Evolutionary conservation across 352 stramenopile genomes (phyloP), one percentile per base, ranked within the genome.

Genomic region (Discostella stelligera): DNA sequence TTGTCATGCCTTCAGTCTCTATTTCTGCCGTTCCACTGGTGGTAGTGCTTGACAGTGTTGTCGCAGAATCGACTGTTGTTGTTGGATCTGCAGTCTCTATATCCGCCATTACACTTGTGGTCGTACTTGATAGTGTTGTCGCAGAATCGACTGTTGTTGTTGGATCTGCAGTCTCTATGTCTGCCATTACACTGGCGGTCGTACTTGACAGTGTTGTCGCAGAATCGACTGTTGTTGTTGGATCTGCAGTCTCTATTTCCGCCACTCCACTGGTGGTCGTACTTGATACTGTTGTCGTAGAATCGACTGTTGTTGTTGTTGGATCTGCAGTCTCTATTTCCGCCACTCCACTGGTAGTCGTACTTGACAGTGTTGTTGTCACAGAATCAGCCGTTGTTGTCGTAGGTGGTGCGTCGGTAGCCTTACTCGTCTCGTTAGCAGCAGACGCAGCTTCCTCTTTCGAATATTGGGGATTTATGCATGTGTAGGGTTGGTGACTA

Each of bases 401-500:
- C 37, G 37, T 44, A 14, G 37, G 37, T 44, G 37, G 37, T 44
- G 13, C 11, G 7, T 44, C 11, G 37, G 37, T 44, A 14, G 37
- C 37, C 4, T 10, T 14, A 44, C 7, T 44, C 37, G 37, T 44
- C 11, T 14, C 37, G 13, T 44, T 8, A 44, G 37, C 11, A 44
- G 7, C 37, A 10, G 11, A 10, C 37, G 37, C 37, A 14, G 3
- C 37, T 0, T 10, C 37, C 13, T 44, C 37, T 44, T 14, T 8
- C 13, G 7, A 44, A 44, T 44, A 14, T 10, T 44, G 37, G 7
- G 74, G 64, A 37, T 69, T 50, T 20, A 58, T 53, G 27, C 74
- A 82, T 14, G 41, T n/a, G 46, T 58, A 82, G 8, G 66, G 59
- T 37, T 82, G 74, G 39, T 80, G 64, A 11, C 7, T 54, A 50